Base-by-base conservation (phyloP, 2,329 filamentous ascomycete genomes). In the Penicillium sp. region DNA sequence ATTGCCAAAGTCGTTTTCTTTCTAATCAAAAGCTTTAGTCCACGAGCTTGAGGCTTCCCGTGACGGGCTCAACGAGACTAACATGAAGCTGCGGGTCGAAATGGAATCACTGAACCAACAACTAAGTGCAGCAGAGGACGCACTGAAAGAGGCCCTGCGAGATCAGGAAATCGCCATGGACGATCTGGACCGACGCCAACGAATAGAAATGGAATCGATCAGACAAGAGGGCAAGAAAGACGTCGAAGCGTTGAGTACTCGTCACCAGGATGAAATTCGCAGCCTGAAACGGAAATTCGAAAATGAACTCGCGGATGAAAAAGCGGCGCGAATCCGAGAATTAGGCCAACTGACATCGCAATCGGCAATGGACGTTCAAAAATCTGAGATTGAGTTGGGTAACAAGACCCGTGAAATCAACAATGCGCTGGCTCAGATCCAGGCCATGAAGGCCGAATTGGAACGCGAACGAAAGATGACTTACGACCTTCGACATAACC, bases 261-360 rank as follows among this genome's bases (percentile, higher is more conserved):
- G 85, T 50, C 88, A 94, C 66, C 84, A 87, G 62, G 88, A 91
- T 57, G 89, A 91, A 56, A 72, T 94, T 17, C 86, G 88, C 6
- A 85, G 87, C 4, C 69, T 92, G 37, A 85, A 87, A 70, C 83
- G 86, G 57, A 85, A 85, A 50, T 82, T 90, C 64, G 85, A 88
- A 42, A 81, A 82, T n/a, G 87, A 91, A 69, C 74, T 92, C 17
- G 88, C 91, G 35, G 86, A 90, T 51, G 88, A 93, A 53, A 75
- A 72, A 40, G 68, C 70, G n/a, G 65, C 56, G 9, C 72, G 70
- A 30, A 66, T 75, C 24, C 78, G 79, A 3, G 80, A 81, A 13
- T 73, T 85, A 13, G 70, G 65, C 28, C 73, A 76, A 45, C 40
- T 78, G 2, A 72, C 68, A 9, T 76, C 76, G 1, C 71, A 77